Evolutionary conservation across 345 rosid species (phyloP).

Genomic region (Arabis alpina): DNA sequence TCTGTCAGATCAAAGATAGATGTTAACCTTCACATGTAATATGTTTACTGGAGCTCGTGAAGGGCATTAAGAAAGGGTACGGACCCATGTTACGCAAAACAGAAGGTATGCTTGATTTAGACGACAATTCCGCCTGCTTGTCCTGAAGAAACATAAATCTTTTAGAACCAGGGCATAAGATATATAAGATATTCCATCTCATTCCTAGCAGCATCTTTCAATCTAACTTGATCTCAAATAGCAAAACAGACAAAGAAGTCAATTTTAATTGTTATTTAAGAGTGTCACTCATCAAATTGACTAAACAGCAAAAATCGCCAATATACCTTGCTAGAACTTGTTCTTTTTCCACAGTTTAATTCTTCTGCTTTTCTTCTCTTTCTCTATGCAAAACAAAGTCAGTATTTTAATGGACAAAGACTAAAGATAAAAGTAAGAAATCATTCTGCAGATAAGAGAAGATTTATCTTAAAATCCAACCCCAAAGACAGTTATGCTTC

Average conservation of each 20-base stretch:
- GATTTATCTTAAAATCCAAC: conserved; percentile 11
- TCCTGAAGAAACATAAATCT: conserved; percentile 63
- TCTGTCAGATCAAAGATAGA: no score
- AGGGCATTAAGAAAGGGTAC: conserved; percentile 56
- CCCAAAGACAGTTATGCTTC: no score
- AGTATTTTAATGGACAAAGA: background rate
- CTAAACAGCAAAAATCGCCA: conserved; percentile 9
- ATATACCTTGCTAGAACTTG: conserved; percentile 69
- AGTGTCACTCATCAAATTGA: conserved; percentile 1
- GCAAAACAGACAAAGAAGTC: background rate
- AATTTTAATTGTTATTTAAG: background rate
- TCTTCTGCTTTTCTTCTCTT: conserved; percentile 90
- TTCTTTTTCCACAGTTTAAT: conserved; percentile 58
- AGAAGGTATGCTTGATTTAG: conserved; percentile 51
- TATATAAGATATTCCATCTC: conserved; percentile 16
- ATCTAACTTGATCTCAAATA: conserved; percentile 15
- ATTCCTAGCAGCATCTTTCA: background rate
- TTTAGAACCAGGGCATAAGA: background rate
- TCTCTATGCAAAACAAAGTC: conserved; percentile 56
- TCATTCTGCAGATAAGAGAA: conserved; percentile 15
- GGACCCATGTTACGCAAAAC: conserved; percentile 50
- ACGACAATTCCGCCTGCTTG: conserved; percentile 64
- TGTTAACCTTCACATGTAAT: conserved; percentile 61
- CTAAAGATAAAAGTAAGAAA: background rate
- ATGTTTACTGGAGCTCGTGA: conserved; percentile 50